Evolutionary conservation across 2,329 filamentous ascomycete genomes (phyloP).

Genomic region (Penicillium occitanis): DNA sequence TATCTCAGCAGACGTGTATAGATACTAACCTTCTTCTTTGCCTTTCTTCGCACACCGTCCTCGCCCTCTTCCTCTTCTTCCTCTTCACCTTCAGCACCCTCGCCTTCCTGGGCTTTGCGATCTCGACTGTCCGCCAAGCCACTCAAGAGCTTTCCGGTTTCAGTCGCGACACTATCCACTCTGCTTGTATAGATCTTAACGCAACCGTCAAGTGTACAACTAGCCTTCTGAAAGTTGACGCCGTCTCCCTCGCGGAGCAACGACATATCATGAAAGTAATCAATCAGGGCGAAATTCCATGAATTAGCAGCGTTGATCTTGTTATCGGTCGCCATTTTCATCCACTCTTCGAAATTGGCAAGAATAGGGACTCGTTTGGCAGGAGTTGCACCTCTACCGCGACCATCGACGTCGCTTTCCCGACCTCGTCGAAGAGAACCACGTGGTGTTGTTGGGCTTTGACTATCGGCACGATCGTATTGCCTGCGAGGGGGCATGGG

Average conservation of each 20-base stretch:
- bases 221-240: slow-evolving; percentile 98
- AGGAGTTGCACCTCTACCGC: slow-evolving; percentile 74
- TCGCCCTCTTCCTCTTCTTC: slow-evolving; percentile 58
- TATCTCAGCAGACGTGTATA: background rate
- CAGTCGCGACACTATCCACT: slow-evolving; percentile 96
- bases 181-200: slow-evolving; percentile 99
- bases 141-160: slow-evolving; percentile 92
- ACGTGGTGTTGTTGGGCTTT: slow-evolving; percentile 53
- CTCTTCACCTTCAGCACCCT: slow-evolving; percentile 63
- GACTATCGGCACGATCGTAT: slow-evolving; percentile 39
- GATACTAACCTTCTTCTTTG: slow-evolving; percentile 66
- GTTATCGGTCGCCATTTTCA: slow-evolving; percentile 99
- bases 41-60: slow-evolving; percentile 51
- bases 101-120: slow-evolving; percentile 65
- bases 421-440: slow-evolving; percentile 36
- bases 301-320: slow-evolving; percentile 98
- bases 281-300: slow-evolving; percentile 99
- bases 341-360: slow-evolving; percentile 99
- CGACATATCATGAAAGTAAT: slow-evolving; percentile 99
- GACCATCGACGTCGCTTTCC: slow-evolving; percentile 58
- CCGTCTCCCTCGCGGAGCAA: slow-evolving; percentile 92
- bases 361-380: slow-evolving; percentile 95
- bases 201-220: slow-evolving; percentile 94
- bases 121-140: slow-evolving; percentile 77
- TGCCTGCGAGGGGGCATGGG: slow-evolving; percentile 44